These are phyloP conservation scores for Rhodotorula diobovata DNA, from an alignment of 768 basidiomycete genomes.

Conservation along the genomic window DNA sequence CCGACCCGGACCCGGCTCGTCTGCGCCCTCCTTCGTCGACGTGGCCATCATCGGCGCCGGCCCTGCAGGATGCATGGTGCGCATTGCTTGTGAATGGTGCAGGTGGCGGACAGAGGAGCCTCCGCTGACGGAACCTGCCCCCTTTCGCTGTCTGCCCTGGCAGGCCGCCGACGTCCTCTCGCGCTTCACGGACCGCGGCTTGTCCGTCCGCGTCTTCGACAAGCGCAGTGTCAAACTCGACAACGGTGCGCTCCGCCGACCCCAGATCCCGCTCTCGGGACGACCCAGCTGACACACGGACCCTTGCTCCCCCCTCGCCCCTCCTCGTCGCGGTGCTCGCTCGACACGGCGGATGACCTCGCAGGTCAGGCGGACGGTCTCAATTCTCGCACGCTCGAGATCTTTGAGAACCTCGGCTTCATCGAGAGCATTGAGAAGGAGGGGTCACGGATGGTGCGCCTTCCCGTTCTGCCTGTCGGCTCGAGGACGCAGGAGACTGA, in stretches of 20 bases:
- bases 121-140: no score
- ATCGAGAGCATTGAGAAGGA: constrained; percentile 40
- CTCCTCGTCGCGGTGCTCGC: background rate
- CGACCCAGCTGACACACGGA: background rate
- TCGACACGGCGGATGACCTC: no score
- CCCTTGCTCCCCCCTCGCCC: no score
- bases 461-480: background rate
- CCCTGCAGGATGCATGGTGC: constrained; percentile 39
- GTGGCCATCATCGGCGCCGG: constrained; percentile 28
- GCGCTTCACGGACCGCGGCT: constrained; percentile 17
- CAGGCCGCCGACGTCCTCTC: constrained; percentile 24
- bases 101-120: background rate
- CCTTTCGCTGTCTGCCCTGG: no score
- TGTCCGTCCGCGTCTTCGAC: constrained; percentile 39
- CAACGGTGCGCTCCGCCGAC: constrained; percentile 38
- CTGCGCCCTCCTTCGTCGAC: background rate
- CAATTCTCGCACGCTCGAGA: constrained; percentile 42
- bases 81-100: background rate
- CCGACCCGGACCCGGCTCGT: no score
- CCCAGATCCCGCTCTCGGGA: background rate
- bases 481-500: background rate
- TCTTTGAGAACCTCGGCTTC: constrained; percentile 42
- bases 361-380: constrained; percentile 44
- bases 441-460: constrained; percentile 34
- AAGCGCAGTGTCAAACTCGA: constrained; percentile 41